Evolutionary conservation across 2,329 filamentous ascomycete genomes (phyloP).

Genomic region (Aureobasidium sp.): DNA sequence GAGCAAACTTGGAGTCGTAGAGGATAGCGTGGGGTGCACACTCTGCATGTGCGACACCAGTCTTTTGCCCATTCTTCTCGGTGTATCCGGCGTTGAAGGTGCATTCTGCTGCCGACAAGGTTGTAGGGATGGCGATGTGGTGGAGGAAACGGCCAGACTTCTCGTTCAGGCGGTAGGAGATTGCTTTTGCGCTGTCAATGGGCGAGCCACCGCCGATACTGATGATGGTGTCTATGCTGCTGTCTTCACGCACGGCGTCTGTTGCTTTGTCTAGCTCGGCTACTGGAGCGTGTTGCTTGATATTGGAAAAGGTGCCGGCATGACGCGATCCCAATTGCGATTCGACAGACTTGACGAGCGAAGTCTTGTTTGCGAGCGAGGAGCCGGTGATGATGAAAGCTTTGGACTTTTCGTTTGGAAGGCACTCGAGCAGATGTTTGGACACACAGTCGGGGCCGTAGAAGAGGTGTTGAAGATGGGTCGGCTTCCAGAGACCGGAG

Average conservation of each 20-base stretch:
- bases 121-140: conserved; percentile 45
- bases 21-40: conserved; percentile 44
- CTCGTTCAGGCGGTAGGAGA: conserved; percentile 39
- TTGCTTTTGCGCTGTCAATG: conserved; percentile 47
- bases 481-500: conserved; percentile 45
- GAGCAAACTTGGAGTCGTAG: conserved; percentile 47
- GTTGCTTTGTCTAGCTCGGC: conserved; percentile 48
- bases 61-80: conserved; percentile 43
- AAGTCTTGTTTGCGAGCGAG: conserved; percentile 49
- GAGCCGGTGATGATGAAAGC: conserved; percentile 52
- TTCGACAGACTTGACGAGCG: conserved; percentile 46
- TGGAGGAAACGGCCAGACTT: conserved; percentile 33
- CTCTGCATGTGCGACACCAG: conserved; percentile 37
- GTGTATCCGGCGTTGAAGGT: conserved; percentile 49
- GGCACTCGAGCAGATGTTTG: conserved; percentile 39
- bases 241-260: conserved; percentile 38
- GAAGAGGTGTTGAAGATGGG: conserved; percentile 43
- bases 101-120: conserved; percentile 49
- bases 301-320: conserved; percentile 49
- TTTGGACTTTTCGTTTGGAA: conserved; percentile 42
- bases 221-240: conserved; percentile 48
- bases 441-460: conserved; percentile 44
- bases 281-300: conserved; percentile 51
- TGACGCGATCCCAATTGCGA: conserved; percentile 39
- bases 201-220: conserved; percentile 49